phyloP scores from a whole-genome alignment of 352 stramenopile species.

The Saprolegnia diclina region DNA sequence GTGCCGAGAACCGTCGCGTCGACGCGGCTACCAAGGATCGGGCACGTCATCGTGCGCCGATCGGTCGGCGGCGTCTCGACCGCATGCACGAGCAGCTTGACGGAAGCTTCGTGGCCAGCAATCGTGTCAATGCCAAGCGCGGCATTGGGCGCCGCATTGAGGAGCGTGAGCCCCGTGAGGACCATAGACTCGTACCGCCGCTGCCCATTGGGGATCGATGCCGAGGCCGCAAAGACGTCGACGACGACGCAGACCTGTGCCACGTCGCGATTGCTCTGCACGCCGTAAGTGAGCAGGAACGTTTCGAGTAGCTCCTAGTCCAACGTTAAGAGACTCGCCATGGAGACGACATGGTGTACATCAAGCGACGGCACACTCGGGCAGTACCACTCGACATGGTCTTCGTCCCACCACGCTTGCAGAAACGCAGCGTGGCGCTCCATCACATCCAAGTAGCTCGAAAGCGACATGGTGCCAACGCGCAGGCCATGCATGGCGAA shows the following conservation, averaged over 20 bases:
- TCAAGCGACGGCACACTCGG: conserved; percentile 3
- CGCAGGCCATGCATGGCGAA: not conserved
- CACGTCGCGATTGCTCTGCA: conserved; percentile 1
- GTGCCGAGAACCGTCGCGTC: not conserved
- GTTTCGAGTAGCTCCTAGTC: conserved; percentile 15
- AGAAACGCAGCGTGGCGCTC: not conserved
- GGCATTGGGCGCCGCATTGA: conserved; percentile 16
- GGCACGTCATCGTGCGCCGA: not conserved
- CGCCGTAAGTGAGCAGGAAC: conserved; percentile 13
- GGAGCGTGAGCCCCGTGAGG: conserved; percentile 12
- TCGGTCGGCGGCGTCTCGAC: not conserved
- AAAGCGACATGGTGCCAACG: conserved; percentile 1
- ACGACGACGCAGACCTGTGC: not conserved
- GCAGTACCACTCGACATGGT: conserved; percentile 17
- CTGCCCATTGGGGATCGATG: not conserved
- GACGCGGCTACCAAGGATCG: not conserved
- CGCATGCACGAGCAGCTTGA: conserved; percentile 8
- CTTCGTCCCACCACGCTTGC: conserved; percentile 24
- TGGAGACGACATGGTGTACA: not conserved
- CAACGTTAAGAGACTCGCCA: not conserved
- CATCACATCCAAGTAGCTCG: not conserved
- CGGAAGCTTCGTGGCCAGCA: not conserved
- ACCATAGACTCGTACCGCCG: conserved; percentile 10
- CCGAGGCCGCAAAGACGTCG: conserved; percentile 6
- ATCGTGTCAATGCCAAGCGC: not conserved